phyloP scores from a whole-genome alignment of 2,329 filamentous ascomycete species.

The Mycocentrospora acerina region DNA sequence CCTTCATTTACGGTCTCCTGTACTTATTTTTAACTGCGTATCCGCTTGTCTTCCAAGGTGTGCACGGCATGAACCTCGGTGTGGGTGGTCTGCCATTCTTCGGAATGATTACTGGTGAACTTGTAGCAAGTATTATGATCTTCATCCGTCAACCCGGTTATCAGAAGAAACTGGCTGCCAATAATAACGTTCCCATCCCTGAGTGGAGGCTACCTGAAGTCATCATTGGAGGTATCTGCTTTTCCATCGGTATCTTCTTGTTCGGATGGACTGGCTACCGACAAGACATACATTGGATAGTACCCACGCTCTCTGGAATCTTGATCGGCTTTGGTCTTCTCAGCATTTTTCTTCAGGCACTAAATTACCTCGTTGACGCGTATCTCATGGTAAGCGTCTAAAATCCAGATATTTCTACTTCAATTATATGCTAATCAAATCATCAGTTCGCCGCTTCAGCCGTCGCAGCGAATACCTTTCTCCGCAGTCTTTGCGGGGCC shows the following conservation, averaged over 20 bases:
- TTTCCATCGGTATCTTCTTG: slow-evolving; percentile 41
- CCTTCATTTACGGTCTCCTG: slow-evolving; percentile 63
- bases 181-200: slow-evolving; percentile 54
- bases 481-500: slow-evolving; percentile 53
- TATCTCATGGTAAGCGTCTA: too few species aligned
- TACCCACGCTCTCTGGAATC: slow-evolving; percentile 48
- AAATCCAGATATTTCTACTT: too few species aligned
- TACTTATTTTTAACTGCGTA: slow-evolving; percentile 88
- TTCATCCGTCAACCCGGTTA: slow-evolving; percentile 69
- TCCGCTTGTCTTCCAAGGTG: slow-evolving; percentile 72
- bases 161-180: slow-evolving; percentile 52
- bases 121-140: slow-evolving; percentile 67
- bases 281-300: slow-evolving; percentile 46
- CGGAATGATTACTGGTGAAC: slow-evolving; percentile 75
- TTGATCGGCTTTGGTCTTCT: slow-evolving; percentile 60
- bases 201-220: slow-evolving; percentile 60
- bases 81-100: slow-evolving; percentile 80
- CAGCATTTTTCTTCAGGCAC: slow-evolving; percentile 58
- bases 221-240: slow-evolving; percentile 55
- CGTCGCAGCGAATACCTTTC: slow-evolving; percentile 58
- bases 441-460: slow-evolving; percentile 57
- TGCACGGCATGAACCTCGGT: slow-evolving; percentile 71
- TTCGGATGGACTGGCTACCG: slow-evolving; percentile 49
- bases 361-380: slow-evolving; percentile 63
- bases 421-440: too few species aligned